These are phyloP conservation scores for Zymoseptoria tritici DNA, from an alignment of 2,329 filamentous ascomycete genomes.

Conservation along the genomic window DNA sequence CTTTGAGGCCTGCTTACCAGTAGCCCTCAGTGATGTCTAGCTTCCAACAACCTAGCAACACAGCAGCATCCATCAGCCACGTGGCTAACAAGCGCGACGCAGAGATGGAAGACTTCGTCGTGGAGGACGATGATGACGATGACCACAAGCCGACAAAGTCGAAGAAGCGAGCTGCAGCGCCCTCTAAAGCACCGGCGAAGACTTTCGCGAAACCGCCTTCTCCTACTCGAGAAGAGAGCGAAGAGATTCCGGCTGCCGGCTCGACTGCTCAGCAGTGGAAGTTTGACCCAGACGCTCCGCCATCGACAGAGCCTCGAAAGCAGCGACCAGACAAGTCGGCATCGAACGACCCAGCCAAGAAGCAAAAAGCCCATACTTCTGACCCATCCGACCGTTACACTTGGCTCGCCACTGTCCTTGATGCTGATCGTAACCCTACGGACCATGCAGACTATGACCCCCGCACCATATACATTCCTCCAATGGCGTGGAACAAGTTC, in stretches of 20 bases:
- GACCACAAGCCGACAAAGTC: conserved; percentile 59
- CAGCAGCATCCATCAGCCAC: neutral
- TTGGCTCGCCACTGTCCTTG: conserved; percentile 79
- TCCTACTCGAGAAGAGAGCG: conserved; percentile 39
- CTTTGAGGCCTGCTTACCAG: conserved; percentile 16
- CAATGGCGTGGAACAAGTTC: conserved; percentile 70
- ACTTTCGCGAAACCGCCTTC: conserved; percentile 39
- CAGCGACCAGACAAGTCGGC: conserved; percentile 23
- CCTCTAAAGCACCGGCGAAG: conserved; percentile 34
- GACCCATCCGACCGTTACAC: conserved; percentile 82
- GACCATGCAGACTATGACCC: conserved; percentile 86
- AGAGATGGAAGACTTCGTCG: conserved; percentile 82
- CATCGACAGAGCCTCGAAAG: conserved; percentile 44
- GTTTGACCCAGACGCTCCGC: conserved; percentile 55
- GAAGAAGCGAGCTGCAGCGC: conserved; percentile 36
- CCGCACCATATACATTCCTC: conserved; percentile 82
- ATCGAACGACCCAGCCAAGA: conserved; percentile 25
- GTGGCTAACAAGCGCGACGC: conserved; percentile 11
- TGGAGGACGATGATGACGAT: conserved; percentile 75
- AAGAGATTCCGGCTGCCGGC: conserved; percentile 44
- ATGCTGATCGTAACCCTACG: conserved; percentile 72
- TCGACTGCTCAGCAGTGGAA: conserved; percentile 81
- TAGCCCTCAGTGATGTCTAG: conserved; percentile 10
- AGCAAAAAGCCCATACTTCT: conserved; percentile 64
- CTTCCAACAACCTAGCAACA: conserved; percentile 3